Conservation (phyloP, 1,284 basidiomycete genomes). For the Thelephora terrestris region DNA sequence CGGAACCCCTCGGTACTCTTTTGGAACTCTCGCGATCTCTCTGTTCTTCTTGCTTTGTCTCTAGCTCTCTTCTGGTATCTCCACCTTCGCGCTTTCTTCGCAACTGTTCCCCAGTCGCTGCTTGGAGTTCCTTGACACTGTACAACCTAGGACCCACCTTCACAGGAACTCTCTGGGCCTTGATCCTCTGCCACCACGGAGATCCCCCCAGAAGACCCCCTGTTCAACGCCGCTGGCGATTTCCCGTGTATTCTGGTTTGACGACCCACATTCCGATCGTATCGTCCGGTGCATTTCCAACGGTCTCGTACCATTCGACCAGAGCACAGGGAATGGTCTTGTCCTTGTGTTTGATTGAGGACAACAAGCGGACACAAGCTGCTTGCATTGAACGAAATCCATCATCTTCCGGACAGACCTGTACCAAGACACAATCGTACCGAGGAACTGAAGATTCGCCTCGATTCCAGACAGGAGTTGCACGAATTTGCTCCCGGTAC, state of each 20-base stretch:
- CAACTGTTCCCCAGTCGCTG: too few relatives aligned
- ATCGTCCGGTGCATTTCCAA: slow-evolving; percentile 10
- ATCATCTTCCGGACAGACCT: background rate
- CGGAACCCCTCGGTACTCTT: too few relatives aligned
- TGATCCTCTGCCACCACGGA: too few relatives aligned
- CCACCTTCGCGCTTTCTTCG: too few relatives aligned
- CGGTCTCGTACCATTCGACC: slow-evolving; percentile 13
- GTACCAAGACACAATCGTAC: slow-evolving; percentile 2
- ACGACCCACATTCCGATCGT: slow-evolving; percentile 18
- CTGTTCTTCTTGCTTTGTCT: too few relatives aligned
- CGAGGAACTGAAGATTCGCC: slow-evolving; percentile 1
- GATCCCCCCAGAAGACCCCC: too few relatives aligned
- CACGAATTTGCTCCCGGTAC: slow-evolving; percentile 6
- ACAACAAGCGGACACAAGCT: slow-evolving; percentile 9
- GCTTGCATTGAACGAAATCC: slow-evolving; percentile 2
- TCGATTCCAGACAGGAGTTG: background rate
- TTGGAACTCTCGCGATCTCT: too few relatives aligned
- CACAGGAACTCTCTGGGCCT: too few relatives aligned
- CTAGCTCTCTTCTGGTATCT: too few relatives aligned
- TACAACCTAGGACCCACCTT: too few relatives aligned
- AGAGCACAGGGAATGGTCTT: slow-evolving; percentile 11
- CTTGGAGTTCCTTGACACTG: too few relatives aligned
- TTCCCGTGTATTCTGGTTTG: slow-evolving; percentile 6
- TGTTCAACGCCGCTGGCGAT: background rate
- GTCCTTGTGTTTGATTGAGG: slow-evolving; percentile 5